These are phyloP conservation scores for Drechslerella coelobrocha DNA, from an alignment of 2,329 filamentous ascomycete genomes.

Conservation along the genomic window DNA sequence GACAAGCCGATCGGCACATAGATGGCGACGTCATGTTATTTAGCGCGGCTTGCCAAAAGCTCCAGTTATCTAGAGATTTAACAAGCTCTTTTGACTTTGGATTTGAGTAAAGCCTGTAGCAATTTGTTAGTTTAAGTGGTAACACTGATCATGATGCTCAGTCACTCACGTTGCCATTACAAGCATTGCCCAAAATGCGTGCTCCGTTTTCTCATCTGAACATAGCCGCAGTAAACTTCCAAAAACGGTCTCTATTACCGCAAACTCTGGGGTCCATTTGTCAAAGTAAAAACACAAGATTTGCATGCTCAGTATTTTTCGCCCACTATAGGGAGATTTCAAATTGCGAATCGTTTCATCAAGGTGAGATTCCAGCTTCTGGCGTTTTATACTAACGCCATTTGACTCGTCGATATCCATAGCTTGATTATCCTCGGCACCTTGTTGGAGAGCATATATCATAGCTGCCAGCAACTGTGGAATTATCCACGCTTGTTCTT, in stretches of 20 bases:
- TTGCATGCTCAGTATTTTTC: conserved; percentile 65
- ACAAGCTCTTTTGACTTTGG: conserved; percentile 58
- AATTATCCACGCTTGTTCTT: conserved; percentile 56
- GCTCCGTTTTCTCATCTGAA: conserved; percentile 71
- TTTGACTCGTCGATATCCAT: conserved; percentile 34
- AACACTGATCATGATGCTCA: background rate
- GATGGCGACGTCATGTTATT: conserved; percentile 73
- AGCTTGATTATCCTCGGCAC: conserved; percentile 55
- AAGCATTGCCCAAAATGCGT: conserved; percentile 83
- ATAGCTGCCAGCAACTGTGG: conserved; percentile 62
- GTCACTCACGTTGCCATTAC: conserved; percentile 74
- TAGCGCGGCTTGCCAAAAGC: conserved; percentile 76
- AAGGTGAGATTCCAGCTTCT: conserved; percentile 51
- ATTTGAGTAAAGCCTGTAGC: conserved; percentile 62
- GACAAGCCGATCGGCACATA: conserved; percentile 78
- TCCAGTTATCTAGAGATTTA: conserved; percentile 68
- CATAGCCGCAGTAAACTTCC: conserved; percentile 67
- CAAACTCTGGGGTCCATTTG: conserved; percentile 62
- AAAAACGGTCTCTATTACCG: conserved; percentile 66
- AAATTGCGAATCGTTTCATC: conserved; percentile 63
- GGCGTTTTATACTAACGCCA: conserved; percentile 51
- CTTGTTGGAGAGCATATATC: conserved; percentile 67
- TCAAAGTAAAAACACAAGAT: conserved; percentile 65
- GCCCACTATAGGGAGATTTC: conserved; percentile 59
- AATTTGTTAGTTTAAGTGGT: conserved; percentile 27